Percentiles rank a stretch among this genome's conserved stretches.
Conservation (phyloP, 345 rosid species). For the Gynandropsis gynandra region DNA sequence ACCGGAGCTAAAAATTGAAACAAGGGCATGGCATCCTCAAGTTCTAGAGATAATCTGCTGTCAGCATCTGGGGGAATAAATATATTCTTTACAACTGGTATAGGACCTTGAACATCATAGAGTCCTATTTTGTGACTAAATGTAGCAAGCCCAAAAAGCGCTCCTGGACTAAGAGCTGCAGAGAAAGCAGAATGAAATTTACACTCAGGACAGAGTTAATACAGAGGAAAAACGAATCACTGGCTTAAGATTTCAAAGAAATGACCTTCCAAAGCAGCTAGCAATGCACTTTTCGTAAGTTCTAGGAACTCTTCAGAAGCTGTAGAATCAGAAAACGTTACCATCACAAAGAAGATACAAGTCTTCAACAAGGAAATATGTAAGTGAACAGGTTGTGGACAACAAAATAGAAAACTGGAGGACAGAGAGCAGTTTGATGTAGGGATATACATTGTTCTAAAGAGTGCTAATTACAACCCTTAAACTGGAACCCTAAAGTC, state of each 20-base stretch:
- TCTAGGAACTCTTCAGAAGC: conserved; percentile 98
- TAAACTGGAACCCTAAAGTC: neutral
- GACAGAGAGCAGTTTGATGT: neutral
- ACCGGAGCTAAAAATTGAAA: conserved; percentile 90
- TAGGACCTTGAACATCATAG: conserved; percentile 95
- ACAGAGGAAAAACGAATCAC: neutral
- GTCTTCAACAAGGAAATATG: neutral
- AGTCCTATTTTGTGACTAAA: conserved; percentile 90
- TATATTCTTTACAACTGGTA: conserved; percentile 79
- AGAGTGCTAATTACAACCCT: neutral
- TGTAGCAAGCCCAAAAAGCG: conserved; percentile 86
- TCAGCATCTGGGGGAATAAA: conserved; percentile 73
- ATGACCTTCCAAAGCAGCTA: conserved; percentile 89
- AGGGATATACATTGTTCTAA: neutral
- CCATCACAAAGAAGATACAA: conserved; percentile 2
- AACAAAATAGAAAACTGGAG: neutral
- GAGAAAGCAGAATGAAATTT: conserved; percentile 9
- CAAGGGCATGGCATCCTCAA: conserved; percentile 92
- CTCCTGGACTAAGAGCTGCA: conserved; percentile 84
- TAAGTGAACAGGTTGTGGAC: neutral
- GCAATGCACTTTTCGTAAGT: conserved; percentile 86
- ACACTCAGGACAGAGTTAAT: conserved; percentile 12
- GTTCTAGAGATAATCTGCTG: conserved; percentile 56
- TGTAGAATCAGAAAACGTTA: conserved; percentile 26
- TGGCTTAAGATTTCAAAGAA: conserved; percentile 13